Evolutionary conservation across 352 stramenopile species (phyloP).

Genomic region (Pythium insidiosum): DNA sequence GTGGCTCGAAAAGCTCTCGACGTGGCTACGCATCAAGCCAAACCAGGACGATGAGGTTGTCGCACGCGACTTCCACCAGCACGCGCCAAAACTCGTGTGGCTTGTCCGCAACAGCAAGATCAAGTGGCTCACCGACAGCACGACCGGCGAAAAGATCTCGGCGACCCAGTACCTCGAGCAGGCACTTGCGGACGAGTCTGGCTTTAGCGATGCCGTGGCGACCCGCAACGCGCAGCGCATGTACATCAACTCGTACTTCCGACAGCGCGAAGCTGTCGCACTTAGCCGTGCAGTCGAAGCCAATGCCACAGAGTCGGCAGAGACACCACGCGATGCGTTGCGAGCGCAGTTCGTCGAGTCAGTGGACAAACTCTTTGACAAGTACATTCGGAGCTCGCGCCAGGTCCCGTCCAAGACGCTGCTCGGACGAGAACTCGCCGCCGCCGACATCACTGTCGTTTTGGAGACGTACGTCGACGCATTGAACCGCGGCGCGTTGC

Average conservation of each 20-base stretch:
- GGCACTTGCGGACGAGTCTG: constrained; percentile 30
- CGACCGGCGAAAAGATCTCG: constrained; percentile 40
- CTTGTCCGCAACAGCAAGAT: constrained; percentile 53
- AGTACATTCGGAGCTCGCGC: constrained; percentile 25
- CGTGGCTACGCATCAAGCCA: constrained; percentile 34
- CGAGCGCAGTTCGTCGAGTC: constrained; percentile 47
- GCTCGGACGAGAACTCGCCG: constrained; percentile 25
- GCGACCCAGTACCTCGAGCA: constrained; percentile 44
- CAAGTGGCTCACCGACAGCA: constrained; percentile 47
- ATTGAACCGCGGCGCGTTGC: constrained; percentile 29
- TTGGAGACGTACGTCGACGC: constrained; percentile 33
- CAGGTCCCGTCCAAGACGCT: constrained; percentile 35
- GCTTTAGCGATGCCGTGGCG: constrained; percentile 45
- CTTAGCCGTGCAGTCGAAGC: constrained; percentile 45
- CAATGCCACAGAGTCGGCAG: constrained; percentile 6
- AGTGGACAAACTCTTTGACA: constrained; percentile 34
- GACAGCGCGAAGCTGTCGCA: constrained; percentile 23
- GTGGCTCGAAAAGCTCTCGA: constrained; percentile 31
- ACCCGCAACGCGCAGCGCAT: constrained; percentile 46
- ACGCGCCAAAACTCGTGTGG: constrained; percentile 60
- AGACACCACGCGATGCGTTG: constrained; percentile 19
- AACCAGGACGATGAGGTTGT: constrained; percentile 46
- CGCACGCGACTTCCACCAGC: constrained; percentile 32
- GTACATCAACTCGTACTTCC: constrained; percentile 50
- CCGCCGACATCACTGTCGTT: constrained; percentile 28